phyloP scores from a whole-genome alignment of 1,139 yeast species.

The Magnusiomyces clavatus region DNA sequence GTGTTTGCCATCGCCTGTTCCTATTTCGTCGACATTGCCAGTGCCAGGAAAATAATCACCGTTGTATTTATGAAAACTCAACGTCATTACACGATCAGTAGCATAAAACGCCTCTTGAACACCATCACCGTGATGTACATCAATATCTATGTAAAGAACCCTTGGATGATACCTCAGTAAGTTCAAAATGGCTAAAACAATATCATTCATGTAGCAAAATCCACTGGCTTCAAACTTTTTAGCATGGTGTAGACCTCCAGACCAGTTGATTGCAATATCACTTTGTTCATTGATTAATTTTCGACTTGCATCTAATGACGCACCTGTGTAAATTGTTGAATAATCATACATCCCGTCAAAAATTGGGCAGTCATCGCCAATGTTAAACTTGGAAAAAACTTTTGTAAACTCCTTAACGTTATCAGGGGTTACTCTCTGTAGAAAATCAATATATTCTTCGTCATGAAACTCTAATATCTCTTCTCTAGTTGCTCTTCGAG shows the following conservation, averaged over 20 bases:
- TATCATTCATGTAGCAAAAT: slow-evolving; percentile 86
- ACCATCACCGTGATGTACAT: slow-evolving; percentile 97
- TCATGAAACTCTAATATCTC: slow-evolving; percentile 99
- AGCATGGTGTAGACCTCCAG: slow-evolving; percentile 97
- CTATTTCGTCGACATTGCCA: slow-evolving; percentile 81
- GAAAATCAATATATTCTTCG: slow-evolving; percentile 91
- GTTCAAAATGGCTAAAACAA: slow-evolving; percentile 85
- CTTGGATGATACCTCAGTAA: slow-evolving; percentile 86
- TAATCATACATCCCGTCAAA: slow-evolving; percentile 94
- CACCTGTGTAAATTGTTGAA: slow-evolving; percentile 92
- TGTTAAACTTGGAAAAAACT: slow-evolving; percentile 90
- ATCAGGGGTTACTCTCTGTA: slow-evolving; percentile 90
- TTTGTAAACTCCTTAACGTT: slow-evolving; percentile 84
- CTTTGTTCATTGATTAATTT: slow-evolving; percentile 87
- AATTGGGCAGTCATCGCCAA: slow-evolving; percentile 96
- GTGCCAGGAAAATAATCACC: slow-evolving; percentile 98
- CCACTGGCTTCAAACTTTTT: slow-evolving; percentile 95
- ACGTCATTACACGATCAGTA: slow-evolving; percentile 95
- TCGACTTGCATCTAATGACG: slow-evolving; percentile 96
- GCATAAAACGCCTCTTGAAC: slow-evolving; percentile 97
- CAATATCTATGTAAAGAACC: slow-evolving; percentile 92
- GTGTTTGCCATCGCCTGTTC: slow-evolving; percentile 83
- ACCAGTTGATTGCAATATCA: slow-evolving; percentile 93
- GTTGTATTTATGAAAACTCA: slow-evolving; percentile 83
- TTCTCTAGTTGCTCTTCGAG: slow-evolving; percentile 86